Evolutionary conservation across 2,329 filamentous ascomycete genomes (phyloP).

Genomic region (Colletotrichum cereale): DNA sequence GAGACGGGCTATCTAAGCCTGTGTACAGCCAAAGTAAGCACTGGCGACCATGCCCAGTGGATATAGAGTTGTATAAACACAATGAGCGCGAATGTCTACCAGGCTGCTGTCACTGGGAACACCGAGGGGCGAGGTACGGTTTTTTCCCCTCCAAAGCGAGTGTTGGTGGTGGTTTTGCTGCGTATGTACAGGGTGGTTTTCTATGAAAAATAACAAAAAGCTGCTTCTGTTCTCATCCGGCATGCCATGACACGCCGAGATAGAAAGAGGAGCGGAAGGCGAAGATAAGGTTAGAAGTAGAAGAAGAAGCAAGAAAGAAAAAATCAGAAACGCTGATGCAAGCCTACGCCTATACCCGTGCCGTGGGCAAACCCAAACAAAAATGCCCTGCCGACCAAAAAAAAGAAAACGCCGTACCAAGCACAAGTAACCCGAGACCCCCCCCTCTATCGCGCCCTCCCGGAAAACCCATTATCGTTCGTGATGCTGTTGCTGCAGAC

Average conservation of each 20-base stretch:
- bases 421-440: not conserved
- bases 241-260: not conserved
- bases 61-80: not conserved
- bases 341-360: not conserved
- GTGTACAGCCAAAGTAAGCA: not conserved
- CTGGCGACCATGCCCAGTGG: not conserved
- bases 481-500: not conserved
- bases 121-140: not conserved
- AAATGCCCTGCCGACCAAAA: not conserved
- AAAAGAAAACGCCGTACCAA: slow-evolving; percentile 6
- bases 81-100: too few relatives aligned
- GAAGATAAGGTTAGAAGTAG: not conserved
- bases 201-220: not conserved
- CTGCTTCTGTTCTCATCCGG: not conserved
- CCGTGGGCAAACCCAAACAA: not conserved
- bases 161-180: not conserved
- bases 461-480: not conserved
- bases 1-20: not conserved
- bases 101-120: not conserved
- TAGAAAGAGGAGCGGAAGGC: not conserved
- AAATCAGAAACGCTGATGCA: not conserved
- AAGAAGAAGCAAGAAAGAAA: not conserved
- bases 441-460: not conserved
- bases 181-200: not conserved
- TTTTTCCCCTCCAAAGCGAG: not conserved